phyloP scores from a whole-genome alignment of 148 eudicot species.

The Silene uniflora region DNA sequence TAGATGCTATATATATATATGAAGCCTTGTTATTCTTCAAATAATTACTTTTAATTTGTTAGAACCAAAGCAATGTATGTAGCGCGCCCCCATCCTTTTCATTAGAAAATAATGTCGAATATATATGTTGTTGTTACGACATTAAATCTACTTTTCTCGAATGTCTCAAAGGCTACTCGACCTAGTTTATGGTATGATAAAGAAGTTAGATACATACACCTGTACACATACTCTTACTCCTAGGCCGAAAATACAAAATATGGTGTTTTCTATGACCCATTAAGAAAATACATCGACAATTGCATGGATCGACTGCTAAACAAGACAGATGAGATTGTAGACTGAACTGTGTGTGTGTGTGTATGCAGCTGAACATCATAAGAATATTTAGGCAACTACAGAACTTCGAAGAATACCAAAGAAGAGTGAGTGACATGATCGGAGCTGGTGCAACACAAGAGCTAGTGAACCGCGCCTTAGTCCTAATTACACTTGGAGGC shows the following conservation, averaged over 20 bases:
- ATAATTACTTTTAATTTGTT: neutral
- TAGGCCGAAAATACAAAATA: no score
- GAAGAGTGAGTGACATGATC: constrained; percentile 35
- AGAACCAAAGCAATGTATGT: neutral
- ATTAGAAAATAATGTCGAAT: neutral
- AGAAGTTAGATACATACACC: no score
- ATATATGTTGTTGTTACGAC: neutral
- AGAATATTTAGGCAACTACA: constrained; percentile 42
- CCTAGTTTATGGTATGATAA: no score
- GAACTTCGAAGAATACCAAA: constrained; percentile 44
- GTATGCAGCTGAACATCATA: constrained; percentile 45
- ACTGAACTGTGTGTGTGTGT: neutral
- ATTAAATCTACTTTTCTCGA: neutral
- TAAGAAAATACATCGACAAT: no score
- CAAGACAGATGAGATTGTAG: no score
- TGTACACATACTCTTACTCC: no score
- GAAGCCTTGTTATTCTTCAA: neutral
- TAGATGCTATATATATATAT: no score
- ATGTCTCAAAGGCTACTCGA: neutral
- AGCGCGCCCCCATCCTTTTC: neutral
- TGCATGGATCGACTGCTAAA: no score
- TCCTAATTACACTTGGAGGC: constrained; percentile 60
- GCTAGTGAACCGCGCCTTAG: constrained; percentile 48
- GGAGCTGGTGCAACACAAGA: constrained; percentile 31
- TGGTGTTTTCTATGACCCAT: no score